Evolutionary conservation across 129 eudicot species (phyloP).

Genomic region (Centrapalus pauciflorus): DNA sequence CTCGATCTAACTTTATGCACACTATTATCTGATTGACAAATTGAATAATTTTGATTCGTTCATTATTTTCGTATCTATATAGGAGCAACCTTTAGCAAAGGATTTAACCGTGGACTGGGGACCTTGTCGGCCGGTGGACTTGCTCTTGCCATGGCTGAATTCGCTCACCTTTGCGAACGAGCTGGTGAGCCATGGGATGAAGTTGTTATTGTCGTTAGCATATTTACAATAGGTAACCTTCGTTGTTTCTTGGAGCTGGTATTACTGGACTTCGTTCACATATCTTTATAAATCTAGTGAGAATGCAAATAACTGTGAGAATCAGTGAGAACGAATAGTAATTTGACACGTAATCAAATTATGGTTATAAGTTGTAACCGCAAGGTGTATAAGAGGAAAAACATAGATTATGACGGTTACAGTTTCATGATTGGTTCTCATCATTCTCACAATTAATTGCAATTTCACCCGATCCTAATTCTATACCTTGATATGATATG

Average conservation of each 20-base stretch:
- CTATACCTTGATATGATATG: background rate
- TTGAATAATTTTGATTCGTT: background rate
- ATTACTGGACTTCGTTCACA: too few species aligned
- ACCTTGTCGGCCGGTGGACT: conserved; percentile 72
- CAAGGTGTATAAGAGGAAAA: too few species aligned
- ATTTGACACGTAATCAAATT: too few species aligned
- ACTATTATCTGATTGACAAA: background rate
- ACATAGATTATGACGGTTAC: too few species aligned
- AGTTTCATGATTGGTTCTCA: too few species aligned
- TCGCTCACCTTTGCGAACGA: conserved; percentile 34
- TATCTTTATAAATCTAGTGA: too few species aligned
- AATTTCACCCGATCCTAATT: too few species aligned
- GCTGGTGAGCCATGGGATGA: conserved; percentile 54
- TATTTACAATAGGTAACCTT: conserved; percentile 54
- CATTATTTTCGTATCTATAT: background rate
- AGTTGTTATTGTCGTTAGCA: conserved; percentile 37
- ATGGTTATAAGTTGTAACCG: too few species aligned
- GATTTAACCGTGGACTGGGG: conserved; percentile 63
- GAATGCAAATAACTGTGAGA: too few species aligned
- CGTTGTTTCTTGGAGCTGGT: background rate
- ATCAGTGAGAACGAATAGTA: too few species aligned
- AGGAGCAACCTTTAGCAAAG: conserved; percentile 78
- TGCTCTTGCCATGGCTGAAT: conserved; percentile 57
- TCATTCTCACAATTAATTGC: too few species aligned
- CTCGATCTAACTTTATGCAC: too few species aligned